Base-by-base conservation (phyloP, 768 basidiomycete species). In the Podaxis sp. region DNA sequence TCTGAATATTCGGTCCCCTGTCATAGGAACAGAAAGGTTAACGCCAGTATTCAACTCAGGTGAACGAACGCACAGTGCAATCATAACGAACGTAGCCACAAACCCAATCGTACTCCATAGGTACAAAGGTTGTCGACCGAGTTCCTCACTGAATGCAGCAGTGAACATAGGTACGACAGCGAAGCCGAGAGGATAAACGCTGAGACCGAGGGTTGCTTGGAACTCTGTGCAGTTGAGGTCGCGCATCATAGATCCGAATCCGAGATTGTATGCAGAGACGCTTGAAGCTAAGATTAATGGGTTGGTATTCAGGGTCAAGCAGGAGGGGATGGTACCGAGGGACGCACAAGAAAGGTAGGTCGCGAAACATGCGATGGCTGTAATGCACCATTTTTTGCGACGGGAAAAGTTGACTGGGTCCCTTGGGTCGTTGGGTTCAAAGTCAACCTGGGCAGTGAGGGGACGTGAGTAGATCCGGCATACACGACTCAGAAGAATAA, bases 131-230 rank as follows among this genome's bases (percentile, higher is more conserved):
- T 80, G 81, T 38, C 88, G 74, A 4, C 88, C 88, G 59, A 88
- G 83, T 66, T 90, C 88, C 67, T 90, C 88, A 66, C 87, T 87
- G 64, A 89, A 80, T 1, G 88, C 82, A 8, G 89, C 87, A 0
- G 86, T 81, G 7, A 89, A 74, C 8, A 90, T 82, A 0, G 89
- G 88, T 6, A 85, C 76, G 17, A 88, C 49, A 13, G 77, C 85
- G 62, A 88, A 89, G 4, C 87, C 87, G 7, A 89, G 69, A 0
- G 84, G 73, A 70, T 78, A 90, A n/a, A 84, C 73, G 56, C 78
- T 78, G 28, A 84, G 68, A 3, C 82, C 84, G 50, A 82, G 70
- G 1, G 79, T 80, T 1, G 81, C 81, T 59, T 78, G 73, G 30
- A 83, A 77, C 7, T 69, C 60, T 6, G 81, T 77, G 57, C 80